phyloP scores from a whole-genome alignment of 495 filamentous ascomycete genomes.

The Lasiosphaeria hispida region DNA sequence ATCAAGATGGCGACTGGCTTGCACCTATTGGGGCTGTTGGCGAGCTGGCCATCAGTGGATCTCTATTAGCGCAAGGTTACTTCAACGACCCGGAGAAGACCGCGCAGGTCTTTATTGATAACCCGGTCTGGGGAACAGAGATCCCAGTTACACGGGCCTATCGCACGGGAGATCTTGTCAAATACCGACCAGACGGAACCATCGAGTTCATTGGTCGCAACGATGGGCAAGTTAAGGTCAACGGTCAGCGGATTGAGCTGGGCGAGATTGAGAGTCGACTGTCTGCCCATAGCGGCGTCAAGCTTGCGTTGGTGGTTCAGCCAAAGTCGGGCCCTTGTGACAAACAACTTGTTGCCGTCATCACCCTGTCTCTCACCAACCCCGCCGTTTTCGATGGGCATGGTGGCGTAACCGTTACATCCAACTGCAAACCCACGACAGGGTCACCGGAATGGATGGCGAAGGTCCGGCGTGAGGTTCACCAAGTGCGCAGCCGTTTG shows the following conservation, averaged over 20 bases:
- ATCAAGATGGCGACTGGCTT: conserved; percentile 13
- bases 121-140: conserved; percentile 12
- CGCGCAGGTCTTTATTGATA: conserved; percentile 46
- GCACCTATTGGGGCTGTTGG: conserved; percentile 41
- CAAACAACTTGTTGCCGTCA: conserved; percentile 18
- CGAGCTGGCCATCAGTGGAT: conserved; percentile 47
- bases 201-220: conserved; percentile 46
- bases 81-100: conserved; percentile 66
- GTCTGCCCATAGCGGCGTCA: conserved; percentile 22
- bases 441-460: conserved; percentile 13
- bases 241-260: conserved; percentile 39
- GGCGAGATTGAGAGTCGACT: conserved; percentile 49
- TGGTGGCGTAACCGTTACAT: conserved; percentile 2
- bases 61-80: conserved; percentile 53
- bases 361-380: conserved; percentile 12
- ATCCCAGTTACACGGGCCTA: conserved; percentile 29
- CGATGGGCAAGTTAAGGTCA: conserved; percentile 37
- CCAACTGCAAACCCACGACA: conserved; percentile 3
- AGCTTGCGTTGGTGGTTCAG: conserved; percentile 17
- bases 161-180: conserved; percentile 59
- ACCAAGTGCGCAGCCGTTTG: conserved; percentile 11
- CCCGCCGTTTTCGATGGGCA: conserved; percentile 28
- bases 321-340: conserved; percentile 22
- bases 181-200: conserved; percentile 51
- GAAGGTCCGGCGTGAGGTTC: conserved; percentile 11